Evolutionary conservation across 495 filamentous ascomycete species (phyloP).

Genomic region (Lepidopterella palustris): DNA sequence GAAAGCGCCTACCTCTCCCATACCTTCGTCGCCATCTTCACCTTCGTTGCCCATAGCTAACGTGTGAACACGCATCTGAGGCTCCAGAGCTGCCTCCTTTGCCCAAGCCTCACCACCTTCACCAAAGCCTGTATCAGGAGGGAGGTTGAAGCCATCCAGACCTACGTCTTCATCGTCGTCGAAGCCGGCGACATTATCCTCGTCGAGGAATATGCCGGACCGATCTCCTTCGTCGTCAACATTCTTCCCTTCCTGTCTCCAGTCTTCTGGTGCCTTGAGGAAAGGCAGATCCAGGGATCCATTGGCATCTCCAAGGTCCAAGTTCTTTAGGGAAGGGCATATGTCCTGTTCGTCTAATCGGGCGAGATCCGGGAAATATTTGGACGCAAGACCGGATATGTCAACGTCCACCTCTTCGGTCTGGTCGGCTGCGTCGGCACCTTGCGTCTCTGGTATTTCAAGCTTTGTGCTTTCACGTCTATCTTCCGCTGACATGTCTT

Average conservation of each 20-base stretch:
- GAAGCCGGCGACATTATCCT: conserved; percentile 73
- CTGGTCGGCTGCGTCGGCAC: conserved; percentile 34
- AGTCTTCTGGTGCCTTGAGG: conserved; percentile 81
- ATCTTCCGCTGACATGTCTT: conserved; percentile 48
- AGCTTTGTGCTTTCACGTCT: conserved; percentile 23
- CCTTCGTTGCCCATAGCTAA: conserved; percentile 44
- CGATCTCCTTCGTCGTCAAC: conserved; percentile 52
- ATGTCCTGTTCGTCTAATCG: conserved; percentile 79
- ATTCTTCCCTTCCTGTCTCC: conserved; percentile 49
- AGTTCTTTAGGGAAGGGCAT: conserved; percentile 87
- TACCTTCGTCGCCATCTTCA: conserved; percentile 35
- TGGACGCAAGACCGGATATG: conserved; percentile 59
- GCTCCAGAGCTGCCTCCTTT: conserved; percentile 57
- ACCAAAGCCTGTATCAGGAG: conserved; percentile 60
- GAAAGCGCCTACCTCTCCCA: conserved; percentile 50
- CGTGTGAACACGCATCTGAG: conserved; percentile 51
- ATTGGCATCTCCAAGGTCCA: conserved; percentile 79
- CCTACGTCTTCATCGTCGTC: conserved; percentile 65
- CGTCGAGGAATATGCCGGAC: conserved; percentile 76
- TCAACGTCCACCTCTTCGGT: conserved; percentile 65
- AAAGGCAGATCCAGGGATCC: conserved; percentile 88
- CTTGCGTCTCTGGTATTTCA: conserved; percentile 39
- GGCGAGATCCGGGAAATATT: conserved; percentile 82
- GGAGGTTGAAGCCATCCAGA: conserved; percentile 69
- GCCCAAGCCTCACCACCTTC: conserved; percentile 73